A percentile compares a stretch with the other conserved stretches of the same genome.
Evolutionary conservation across 2,329 filamentous ascomycete genomes (phyloP).

Genomic region (Chrysosporium keratinophilum): DNA sequence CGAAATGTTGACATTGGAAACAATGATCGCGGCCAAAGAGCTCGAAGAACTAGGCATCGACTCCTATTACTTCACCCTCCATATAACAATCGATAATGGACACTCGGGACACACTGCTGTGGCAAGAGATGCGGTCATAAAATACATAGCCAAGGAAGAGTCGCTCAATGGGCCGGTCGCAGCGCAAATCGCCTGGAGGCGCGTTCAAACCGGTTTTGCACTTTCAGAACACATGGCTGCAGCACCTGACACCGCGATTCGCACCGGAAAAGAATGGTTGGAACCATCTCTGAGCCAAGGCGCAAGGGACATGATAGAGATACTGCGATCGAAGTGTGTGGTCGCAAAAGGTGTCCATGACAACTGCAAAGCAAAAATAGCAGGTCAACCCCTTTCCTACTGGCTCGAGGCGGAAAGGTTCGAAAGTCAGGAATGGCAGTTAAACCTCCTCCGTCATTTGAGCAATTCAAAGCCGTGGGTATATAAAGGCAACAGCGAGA

Average conservation of each 20-base stretch:
- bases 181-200: slow-evolving; percentile 28
- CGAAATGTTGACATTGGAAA: slow-evolving; percentile 35
- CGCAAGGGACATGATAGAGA: slow-evolving; percentile 15
- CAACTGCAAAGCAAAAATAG: slow-evolving; percentile 32
- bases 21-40: slow-evolving; percentile 36
- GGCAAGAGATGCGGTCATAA: slow-evolving; percentile 31
- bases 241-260: slow-evolving; percentile 11
- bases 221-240: slow-evolving; percentile 19
- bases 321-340: slow-evolving; percentile 33
- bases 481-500: slow-evolving; percentile 29
- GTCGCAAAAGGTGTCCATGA: slow-evolving; percentile 35
- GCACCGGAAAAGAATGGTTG: no score
- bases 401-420: slow-evolving; percentile 32
- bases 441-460: slow-evolving; percentile 29
- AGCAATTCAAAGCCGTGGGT: slow-evolving; percentile 35
- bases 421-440: slow-evolving; percentile 20
- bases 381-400: slow-evolving; percentile 29
- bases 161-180: slow-evolving; percentile 21
- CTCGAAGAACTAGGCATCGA: slow-evolving; percentile 37
- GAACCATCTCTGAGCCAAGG: slow-evolving; percentile 12
- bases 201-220: slow-evolving; percentile 36
- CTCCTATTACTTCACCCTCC: slow-evolving; percentile 42
- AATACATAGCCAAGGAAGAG: slow-evolving; percentile 30
- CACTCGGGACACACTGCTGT: slow-evolving; percentile 42
- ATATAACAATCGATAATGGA: slow-evolving; percentile 43